Percentiles rank a stretch among this genome's conserved stretches.
Evolutionary conservation across 176 grass and related monocot genomes (phyloP).

Genomic region (Oryza rufipogon): DNA sequence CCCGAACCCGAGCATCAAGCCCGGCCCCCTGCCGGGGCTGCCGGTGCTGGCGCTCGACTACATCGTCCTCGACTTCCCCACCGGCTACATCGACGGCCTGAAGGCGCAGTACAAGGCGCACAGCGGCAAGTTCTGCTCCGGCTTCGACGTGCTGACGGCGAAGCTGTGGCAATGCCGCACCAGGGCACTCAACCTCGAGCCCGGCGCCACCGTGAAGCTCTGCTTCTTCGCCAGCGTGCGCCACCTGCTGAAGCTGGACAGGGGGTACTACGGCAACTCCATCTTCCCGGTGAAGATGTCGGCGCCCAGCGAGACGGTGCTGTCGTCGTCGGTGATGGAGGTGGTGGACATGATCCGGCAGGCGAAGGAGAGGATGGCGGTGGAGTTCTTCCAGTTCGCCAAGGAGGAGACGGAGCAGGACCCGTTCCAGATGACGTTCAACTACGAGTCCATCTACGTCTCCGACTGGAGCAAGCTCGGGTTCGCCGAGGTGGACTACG

Average conservation of each 20-base stretch:
- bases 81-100: conserved; percentile 48
- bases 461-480: conserved; percentile 92
- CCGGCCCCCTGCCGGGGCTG: conserved; percentile 48
- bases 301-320: conserved; percentile 22
- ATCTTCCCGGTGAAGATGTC: conserved; percentile 65
- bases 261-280: conserved; percentile 75
- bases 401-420: conserved; percentile 60
- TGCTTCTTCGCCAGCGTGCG: conserved; percentile 64
- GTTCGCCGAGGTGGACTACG: conserved; percentile 74
- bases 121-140: conserved; percentile 72
- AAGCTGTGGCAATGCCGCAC: conserved; percentile 67
- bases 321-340: conserved; percentile 46
- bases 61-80: conserved; percentile 55
- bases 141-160: conserved; percentile 62
- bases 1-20: conserved; percentile 55
- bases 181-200: conserved; percentile 51
- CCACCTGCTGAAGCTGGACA: conserved; percentile 57
- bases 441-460: conserved; percentile 78
- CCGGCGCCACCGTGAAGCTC: conserved; percentile 44
- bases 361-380: conserved; percentile 59
- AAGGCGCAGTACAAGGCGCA: conserved; percentile 58
- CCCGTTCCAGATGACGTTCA: conserved; percentile 78
- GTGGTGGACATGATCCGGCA: conserved; percentile 59
- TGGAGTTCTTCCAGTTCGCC: conserved; percentile 66
- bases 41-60: conserved; percentile 50